Percentiles rank a stretch among this genome's conserved stretches.
These are phyloP conservation scores for Yarrowia deformans DNA, from an alignment of 805 yeast genomes.

Conservation along the genomic window DNA sequence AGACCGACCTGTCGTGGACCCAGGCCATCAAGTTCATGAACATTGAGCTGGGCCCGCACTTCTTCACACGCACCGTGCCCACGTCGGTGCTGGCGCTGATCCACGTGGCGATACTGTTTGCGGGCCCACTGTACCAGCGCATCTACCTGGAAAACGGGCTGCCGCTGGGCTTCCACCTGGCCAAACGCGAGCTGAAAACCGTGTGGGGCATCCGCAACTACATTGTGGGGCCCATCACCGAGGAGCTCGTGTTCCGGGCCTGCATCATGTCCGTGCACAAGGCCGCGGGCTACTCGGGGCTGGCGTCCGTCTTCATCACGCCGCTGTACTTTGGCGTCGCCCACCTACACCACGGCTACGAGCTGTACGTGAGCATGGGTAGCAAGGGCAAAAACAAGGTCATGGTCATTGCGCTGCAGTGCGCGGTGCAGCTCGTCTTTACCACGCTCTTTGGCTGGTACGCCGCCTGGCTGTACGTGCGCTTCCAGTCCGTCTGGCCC, in stretches of 20 bases:
- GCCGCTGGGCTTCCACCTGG: conserved; percentile 25
- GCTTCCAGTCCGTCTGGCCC: conserved; percentile 62
- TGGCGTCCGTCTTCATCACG: conserved; percentile 50
- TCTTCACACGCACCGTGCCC: conserved; percentile 24
- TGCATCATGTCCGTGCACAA: conserved; percentile 50
- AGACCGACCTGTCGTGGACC: background rate
- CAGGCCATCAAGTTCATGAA: conserved; percentile 8
- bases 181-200: conserved; percentile 27
- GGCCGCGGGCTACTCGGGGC: conserved; percentile 44
- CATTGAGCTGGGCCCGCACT: conserved; percentile 11
- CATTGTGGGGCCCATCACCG: conserved; percentile 77
- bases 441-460: conserved; percentile 76
- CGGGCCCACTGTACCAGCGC: conserved; percentile 58
- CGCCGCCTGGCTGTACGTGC: conserved; percentile 63
- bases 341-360: conserved; percentile 77
- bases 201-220: conserved; percentile 56
- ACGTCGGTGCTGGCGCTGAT: conserved; percentile 23
- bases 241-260: conserved; percentile 74
- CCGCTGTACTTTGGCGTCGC: conserved; percentile 79
- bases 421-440: conserved; percentile 63
- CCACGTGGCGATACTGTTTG: conserved; percentile 51
- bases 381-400: conserved; percentile 47
- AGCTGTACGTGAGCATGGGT: conserved; percentile 49
- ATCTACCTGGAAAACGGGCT: conserved; percentile 46
- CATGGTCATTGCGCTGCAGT: conserved; percentile 51